Evolutionary conservation across 2,329 filamentous ascomycete species (phyloP).

Genomic region (Macrophomina pseudophaseolina): DNA sequence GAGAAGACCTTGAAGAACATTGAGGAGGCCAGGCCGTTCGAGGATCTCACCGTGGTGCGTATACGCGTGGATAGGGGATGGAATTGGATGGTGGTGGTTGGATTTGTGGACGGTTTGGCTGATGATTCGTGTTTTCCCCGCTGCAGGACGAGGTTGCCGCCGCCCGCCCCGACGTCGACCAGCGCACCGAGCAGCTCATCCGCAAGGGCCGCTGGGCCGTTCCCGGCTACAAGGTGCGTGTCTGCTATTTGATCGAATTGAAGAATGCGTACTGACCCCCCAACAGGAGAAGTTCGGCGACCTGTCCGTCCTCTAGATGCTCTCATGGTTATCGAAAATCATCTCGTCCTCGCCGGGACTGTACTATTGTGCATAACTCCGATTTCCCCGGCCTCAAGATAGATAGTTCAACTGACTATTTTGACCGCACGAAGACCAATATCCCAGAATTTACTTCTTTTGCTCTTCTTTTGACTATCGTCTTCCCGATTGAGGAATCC

Average conservation of each 20-base stretch:
- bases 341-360: constrained; percentile 24
- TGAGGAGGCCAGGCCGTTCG: constrained; percentile 91
- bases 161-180: constrained; percentile 94
- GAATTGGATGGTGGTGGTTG: constrained; percentile 9
- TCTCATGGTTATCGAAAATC: constrained; percentile 20
- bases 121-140: constrained; percentile 29
- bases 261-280: constrained; percentile 52
- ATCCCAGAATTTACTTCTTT: constrained; percentile 22
- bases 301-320: constrained; percentile 83
- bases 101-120: constrained; percentile 24
- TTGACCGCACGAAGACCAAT: constrained; percentile 25
- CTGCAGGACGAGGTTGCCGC: constrained; percentile 88
- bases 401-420: constrained; percentile 27
- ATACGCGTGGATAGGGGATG: constrained; percentile 29
- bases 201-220: constrained; percentile 98
- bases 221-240: constrained; percentile 94
- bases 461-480: neutral
- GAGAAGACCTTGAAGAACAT: constrained; percentile 97
- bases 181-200: constrained; percentile 93
- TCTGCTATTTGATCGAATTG: neutral
- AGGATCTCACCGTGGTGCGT: constrained; percentile 96
- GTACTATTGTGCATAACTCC: constrained; percentile 27
- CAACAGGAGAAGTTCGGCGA: constrained; percentile 97
- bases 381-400: constrained; percentile 23
- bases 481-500: neutral